These are phyloP conservation scores for Rhodotorula sp. DNA, from an alignment of 1,284 basidiomycete species.

Conservation along the genomic window DNA sequence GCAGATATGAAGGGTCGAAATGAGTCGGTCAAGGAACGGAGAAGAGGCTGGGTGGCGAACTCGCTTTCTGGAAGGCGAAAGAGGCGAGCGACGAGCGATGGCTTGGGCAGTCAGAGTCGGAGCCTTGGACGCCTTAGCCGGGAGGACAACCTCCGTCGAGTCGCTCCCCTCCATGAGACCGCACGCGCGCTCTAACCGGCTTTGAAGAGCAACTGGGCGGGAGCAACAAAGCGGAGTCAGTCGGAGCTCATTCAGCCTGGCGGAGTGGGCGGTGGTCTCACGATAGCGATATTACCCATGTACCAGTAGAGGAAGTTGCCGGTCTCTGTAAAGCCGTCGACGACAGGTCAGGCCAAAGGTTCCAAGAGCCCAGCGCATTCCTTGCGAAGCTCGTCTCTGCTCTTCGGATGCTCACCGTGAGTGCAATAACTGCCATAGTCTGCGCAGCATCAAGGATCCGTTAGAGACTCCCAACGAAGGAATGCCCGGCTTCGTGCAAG, in stretches of 20 bases:
- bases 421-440: constrained; percentile 40
- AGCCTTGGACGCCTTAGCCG: no score
- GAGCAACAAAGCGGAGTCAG: neutral
- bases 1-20: no score
- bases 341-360: neutral
- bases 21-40: no score
- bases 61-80: neutral
- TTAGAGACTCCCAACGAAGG: neutral
- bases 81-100: neutral
- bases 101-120: neutral
- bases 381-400: neutral
- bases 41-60: no score
- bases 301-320: constrained; percentile 94
- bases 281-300: constrained; percentile 38
- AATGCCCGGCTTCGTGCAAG: neutral
- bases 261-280: neutral
- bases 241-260: neutral
- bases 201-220: constrained; percentile 40
- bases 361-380: neutral
- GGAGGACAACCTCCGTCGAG: neutral
- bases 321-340: constrained; percentile 64
- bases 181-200: constrained; percentile 24
- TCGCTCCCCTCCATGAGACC: neutral
- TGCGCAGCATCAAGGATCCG: neutral
- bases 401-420: constrained; percentile 2